Conservation (phyloP, 1,139 yeast species). For the Casaregolazyma lundiana region DNA sequence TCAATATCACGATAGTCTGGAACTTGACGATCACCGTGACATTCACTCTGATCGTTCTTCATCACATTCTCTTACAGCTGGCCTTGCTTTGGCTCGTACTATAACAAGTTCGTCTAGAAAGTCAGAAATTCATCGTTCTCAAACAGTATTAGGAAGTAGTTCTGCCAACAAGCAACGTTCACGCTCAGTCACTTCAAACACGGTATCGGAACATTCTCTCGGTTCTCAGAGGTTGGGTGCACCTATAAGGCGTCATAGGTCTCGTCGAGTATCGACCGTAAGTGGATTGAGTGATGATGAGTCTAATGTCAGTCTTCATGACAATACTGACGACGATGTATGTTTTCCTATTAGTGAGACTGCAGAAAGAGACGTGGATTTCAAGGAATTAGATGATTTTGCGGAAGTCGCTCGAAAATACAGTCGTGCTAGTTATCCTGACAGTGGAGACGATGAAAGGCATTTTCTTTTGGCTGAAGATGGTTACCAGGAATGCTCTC, state of each 20-base stretch:
- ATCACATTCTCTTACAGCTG: neutral
- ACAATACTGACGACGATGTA: conserved; percentile 84
- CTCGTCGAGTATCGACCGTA: conserved; percentile 22
- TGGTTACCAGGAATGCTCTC: neutral
- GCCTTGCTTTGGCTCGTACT: neutral
- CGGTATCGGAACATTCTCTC: conserved; percentile 22
- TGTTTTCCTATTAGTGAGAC: conserved; percentile 87
- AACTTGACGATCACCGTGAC: neutral
- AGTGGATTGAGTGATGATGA: conserved; percentile 19
- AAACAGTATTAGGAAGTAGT: neutral
- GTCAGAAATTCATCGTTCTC: neutral
- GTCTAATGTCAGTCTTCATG: conserved; percentile 31
- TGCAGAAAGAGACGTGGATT: conserved; percentile 33
- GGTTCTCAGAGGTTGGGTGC: conserved; percentile 16
- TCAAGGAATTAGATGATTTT: conserved; percentile 36
- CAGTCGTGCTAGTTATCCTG: neutral
- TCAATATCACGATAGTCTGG: neutral
- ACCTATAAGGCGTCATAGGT: conserved; percentile 13
- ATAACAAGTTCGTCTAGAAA: neutral
- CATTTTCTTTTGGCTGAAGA: neutral
- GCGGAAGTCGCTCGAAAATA: conserved; percentile 19
- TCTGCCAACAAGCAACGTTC: conserved; percentile 13
- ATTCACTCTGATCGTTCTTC: neutral
- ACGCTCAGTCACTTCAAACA: conserved; percentile 22
- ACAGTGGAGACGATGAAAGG: neutral